These are phyloP conservation scores for Penicillium coffeae DNA, from an alignment of 495 filamentous ascomycete genomes.

Conservation along the genomic window DNA sequence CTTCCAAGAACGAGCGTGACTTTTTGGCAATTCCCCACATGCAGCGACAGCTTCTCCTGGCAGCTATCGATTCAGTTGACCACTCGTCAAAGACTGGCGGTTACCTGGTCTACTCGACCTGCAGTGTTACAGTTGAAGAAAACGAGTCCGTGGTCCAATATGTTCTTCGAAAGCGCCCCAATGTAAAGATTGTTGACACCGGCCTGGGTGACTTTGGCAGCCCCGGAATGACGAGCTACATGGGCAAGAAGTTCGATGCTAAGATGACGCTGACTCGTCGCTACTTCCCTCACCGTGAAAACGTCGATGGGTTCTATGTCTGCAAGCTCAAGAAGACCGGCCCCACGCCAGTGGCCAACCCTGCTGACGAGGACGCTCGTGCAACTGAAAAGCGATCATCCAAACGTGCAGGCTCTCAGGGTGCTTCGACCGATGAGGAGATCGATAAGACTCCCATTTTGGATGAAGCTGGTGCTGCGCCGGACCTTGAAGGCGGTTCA, in stretches of 20 bases:
- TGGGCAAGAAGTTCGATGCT: constrained; percentile 83
- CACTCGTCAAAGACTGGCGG: constrained; percentile 82
- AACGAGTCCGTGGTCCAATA: constrained; percentile 95
- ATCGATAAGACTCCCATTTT: constrained; percentile 48
- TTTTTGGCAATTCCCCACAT: constrained; percentile 88
- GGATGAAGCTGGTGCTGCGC: constrained; percentile 33
- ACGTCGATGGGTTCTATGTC: constrained; percentile 98
- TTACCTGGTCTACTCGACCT: constrained; percentile 92
- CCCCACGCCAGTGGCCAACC: constrained; percentile 58
- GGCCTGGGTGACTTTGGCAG: constrained; percentile 83
- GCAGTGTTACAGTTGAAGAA: constrained; percentile 85
- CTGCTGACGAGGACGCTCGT: constrained; percentile 24
- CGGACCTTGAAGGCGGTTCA: constrained; percentile 37
- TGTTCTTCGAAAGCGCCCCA: constrained; percentile 82
- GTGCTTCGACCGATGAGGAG: constrained; percentile 22
- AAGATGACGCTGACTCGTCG: constrained; percentile 81
- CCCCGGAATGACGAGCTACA: constrained; percentile 82
- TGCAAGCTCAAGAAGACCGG: constrained; percentile 93
- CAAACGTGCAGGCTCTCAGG: constrained; percentile 15
- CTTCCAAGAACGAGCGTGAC: constrained; percentile 91
- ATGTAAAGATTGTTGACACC: constrained; percentile 89
- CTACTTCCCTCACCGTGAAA: constrained; percentile 93
- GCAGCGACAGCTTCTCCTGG: constrained; percentile 88
- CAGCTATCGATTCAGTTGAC: constrained; percentile 92
- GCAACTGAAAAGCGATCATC: constrained; percentile 14